Conservation (phyloP, 2,329 filamentous ascomycete genomes). For the Byssochlamys sp. region DNA sequence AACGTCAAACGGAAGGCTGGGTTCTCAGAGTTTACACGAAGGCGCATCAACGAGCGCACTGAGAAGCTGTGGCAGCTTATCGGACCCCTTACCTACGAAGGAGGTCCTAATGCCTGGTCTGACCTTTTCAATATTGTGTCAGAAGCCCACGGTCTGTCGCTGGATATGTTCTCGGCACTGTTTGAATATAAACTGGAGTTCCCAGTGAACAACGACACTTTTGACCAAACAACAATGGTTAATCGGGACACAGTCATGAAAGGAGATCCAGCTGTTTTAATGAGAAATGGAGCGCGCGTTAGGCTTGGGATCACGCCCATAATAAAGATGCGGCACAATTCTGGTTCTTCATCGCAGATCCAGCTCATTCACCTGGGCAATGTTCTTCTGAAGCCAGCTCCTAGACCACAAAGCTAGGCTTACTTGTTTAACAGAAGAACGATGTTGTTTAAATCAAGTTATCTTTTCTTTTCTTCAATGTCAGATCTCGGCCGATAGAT, state of each 20-base stretch:
- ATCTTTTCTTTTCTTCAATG: too few relatives aligned
- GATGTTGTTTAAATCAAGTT: not conserved
- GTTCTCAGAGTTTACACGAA: constrained; percentile 16
- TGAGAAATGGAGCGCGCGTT: constrained; percentile 9
- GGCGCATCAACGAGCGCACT: constrained; percentile 11
- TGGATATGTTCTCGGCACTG: constrained; percentile 18
- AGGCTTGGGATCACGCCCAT: constrained; percentile 15
- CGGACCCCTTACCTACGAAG: constrained; percentile 12
- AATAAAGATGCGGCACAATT: constrained; percentile 12
- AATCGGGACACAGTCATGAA: constrained; percentile 12
- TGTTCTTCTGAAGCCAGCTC: constrained; percentile 11
- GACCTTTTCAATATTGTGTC: constrained; percentile 16
- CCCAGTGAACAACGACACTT: constrained; percentile 13
- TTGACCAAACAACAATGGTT: constrained; percentile 17
- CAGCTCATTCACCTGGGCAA: constrained; percentile 9
- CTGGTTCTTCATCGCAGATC: constrained; percentile 4
- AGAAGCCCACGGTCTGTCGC: constrained; percentile 17
- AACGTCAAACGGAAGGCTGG: constrained; percentile 10
- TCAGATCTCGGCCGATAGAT: too few relatives aligned
- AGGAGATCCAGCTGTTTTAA: constrained; percentile 8
- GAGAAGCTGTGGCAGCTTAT: constrained; percentile 14
- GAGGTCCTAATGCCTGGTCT: constrained; percentile 8
- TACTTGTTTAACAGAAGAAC: not conserved
- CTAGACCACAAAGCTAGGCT: not conserved
- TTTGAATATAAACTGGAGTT: constrained; percentile 19